Evolutionary conservation across 2,329 filamentous ascomycete species (phyloP), one percentile per base, ranked within the genome.

Genomic region (Epichloe sp.): DNA sequence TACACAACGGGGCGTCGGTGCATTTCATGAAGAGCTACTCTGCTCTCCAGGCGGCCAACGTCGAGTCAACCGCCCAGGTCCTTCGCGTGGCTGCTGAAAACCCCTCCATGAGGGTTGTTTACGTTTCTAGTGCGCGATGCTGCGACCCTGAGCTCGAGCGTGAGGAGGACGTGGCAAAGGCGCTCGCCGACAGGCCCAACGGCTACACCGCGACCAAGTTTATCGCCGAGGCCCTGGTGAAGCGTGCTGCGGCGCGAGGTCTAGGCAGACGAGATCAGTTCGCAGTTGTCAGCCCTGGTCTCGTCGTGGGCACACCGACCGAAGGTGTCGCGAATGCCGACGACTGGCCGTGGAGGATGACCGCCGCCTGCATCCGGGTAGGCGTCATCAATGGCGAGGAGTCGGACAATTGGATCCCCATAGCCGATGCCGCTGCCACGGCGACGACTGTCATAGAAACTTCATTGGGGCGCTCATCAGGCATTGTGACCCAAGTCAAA

Each of bases 151-250:
- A 26, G 15, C 42, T 46, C 14, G 51, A 53, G 12, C 6, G 4
- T 5, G 51, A 53, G 4, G 47, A 53, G 11, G 47, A 50, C 14
- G 47, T 50, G 6, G 51, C 51, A 11, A 53, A 21, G 23, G 47
- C 44, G 4, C 15, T 53, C 7, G 47, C 36, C 36, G 36, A 37
- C 15, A 37, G 12, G 2, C 12, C 48, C 14, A 40, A 52, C 37
- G 56, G 55, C 1, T 59, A 59, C 37, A 54, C 46, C 44, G 54
- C 57, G 47, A 57, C 56, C 2, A 59, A 59, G 44, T 58, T 58
- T 40, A 56, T 59, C 7, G 45, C 57, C 2, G 56, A 59, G 31
- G 52, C 53, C 1, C 21, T 59, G 35, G 55, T 56, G 3, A 54
- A 49, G n/a, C 48, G 56, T 15, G 56, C 54, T 3, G 57, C 56